A percentile compares a stretch with the other conserved stretches of the same genome.
phyloP scores from a whole-genome alignment of 441 rosid genomes.

The Brassica hybrid region DNA sequence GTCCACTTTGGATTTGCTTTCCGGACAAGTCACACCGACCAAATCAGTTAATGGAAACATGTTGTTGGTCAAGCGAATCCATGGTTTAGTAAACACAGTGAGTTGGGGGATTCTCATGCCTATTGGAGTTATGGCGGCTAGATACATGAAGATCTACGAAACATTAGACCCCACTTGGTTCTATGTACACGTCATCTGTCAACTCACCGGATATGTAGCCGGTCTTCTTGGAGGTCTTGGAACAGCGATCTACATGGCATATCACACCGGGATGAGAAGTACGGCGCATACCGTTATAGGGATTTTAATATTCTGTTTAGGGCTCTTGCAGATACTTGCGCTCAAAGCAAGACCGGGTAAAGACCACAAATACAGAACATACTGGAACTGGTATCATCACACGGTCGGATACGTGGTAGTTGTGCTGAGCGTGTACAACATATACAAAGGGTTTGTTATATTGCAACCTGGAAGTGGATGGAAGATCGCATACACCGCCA shows the following conservation, averaged over 20 bases:
- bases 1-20: constrained; percentile 30
- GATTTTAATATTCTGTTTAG: constrained; percentile 52
- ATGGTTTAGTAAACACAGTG: constrained; percentile 52
- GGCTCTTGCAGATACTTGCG: constrained; percentile 58
- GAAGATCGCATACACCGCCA: neutral
- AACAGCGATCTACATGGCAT: constrained; percentile 53
- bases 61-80: constrained; percentile 44
- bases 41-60: constrained; percentile 16
- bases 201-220: constrained; percentile 48
- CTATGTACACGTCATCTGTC: constrained; percentile 37
- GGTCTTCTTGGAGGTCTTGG: constrained; percentile 61
- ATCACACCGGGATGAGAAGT: constrained; percentile 41
- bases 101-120: constrained; percentile 7
- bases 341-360: constrained; percentile 53
- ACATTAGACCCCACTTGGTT: neutral
- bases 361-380: constrained; percentile 58
- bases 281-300: constrained; percentile 52
- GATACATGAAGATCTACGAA: neutral
- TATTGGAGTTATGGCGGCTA: neutral
- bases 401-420: constrained; percentile 53
- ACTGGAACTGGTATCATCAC: constrained; percentile 71
- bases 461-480: constrained; percentile 39
- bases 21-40: constrained; percentile 31
- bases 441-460: constrained; percentile 58
- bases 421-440: constrained; percentile 46